Base-by-base conservation (phyloP, 495 filamentous ascomycete genomes). In the Penicillium steckii region DNA sequence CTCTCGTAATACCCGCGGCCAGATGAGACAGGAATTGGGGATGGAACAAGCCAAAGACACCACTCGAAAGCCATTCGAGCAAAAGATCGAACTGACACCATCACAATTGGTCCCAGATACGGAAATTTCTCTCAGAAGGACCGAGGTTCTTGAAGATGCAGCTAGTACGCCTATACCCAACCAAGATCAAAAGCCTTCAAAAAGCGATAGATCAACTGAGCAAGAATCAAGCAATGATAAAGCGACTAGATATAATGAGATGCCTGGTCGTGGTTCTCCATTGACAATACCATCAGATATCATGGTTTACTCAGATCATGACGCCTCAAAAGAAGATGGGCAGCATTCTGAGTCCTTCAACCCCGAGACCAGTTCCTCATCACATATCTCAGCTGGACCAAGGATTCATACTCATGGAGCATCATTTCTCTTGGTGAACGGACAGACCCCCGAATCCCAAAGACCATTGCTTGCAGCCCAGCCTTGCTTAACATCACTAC, bases 381-480 rank as follows among this genome's bases (percentile, higher is more conserved):
- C 42, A 7, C 45, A 24, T n/a, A 44, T 22, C 46, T 48, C 50
- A 15, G 30, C 21, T 10, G 29, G 10, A 32, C 22, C 7, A 21
- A 35, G 25, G 2, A 8, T 17, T 12, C 24, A 47, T 18, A 13
- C 27, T 12, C 23, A n/a, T 19, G 15, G 22, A 17, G n/a, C 46
- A 44, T 26, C 22, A 5, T 19, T 15, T 13, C 4, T 23, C 25
- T 8, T 13, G 46, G 24, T 27, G 30, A 41, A 18, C 12, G 50
- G 38, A 3, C 27, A 53, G 15, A 64, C 56, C 18, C 56, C 61
- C 0, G 57, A 56, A 15, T 67, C 64, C 18, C 55, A 62, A 48
- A 60, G 46, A 25, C 56, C 64, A 12, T 50, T 65, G 15, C 46
- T 62, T 3, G 38, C 45, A n/a, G 35, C n/a, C n/a, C 4, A 15